Conservation (phyloP, 257 asterid species). For the Cynanchum wilfordii region DNA sequence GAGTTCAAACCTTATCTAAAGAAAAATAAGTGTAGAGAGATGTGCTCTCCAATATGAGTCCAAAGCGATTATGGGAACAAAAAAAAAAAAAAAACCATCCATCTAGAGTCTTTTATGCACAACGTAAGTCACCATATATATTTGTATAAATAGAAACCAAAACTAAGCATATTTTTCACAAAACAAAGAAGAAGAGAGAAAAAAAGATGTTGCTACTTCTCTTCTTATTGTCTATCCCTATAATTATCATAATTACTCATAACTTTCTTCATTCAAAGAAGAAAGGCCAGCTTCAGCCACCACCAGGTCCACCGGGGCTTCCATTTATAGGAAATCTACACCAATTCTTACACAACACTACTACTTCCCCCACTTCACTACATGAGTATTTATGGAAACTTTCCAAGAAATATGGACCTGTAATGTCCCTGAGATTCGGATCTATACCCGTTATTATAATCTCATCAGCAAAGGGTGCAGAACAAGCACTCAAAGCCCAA, state of each 20-base stretch:
- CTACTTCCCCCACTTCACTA: not conserved
- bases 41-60: too few relatives aligned
- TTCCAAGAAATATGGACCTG: not conserved
- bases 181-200: too few relatives aligned
- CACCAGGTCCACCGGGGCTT: slow-evolving; percentile 1
- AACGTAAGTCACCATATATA: too few relatives aligned
- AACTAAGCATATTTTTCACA: too few relatives aligned
- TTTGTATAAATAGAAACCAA: too few relatives aligned
- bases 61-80: too few relatives aligned
- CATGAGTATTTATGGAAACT: not conserved
- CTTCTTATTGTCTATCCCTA: not conserved
- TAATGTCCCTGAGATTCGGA: not conserved
- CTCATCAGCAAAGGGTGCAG: not conserved
- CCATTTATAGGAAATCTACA: slow-evolving; percentile 6
- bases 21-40: too few relatives aligned
- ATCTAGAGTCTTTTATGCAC: too few relatives aligned
- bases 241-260: too few relatives aligned
- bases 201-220: not conserved
- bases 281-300: not conserved
- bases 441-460: not conserved
- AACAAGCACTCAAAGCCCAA: not conserved
- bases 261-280: not conserved
- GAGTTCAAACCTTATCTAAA: too few relatives aligned
- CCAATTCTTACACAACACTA: not conserved
- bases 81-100: too few relatives aligned